Conservation (phyloP, 2,329 filamentous ascomycete genomes). For the Apiospora hydei region DNA sequence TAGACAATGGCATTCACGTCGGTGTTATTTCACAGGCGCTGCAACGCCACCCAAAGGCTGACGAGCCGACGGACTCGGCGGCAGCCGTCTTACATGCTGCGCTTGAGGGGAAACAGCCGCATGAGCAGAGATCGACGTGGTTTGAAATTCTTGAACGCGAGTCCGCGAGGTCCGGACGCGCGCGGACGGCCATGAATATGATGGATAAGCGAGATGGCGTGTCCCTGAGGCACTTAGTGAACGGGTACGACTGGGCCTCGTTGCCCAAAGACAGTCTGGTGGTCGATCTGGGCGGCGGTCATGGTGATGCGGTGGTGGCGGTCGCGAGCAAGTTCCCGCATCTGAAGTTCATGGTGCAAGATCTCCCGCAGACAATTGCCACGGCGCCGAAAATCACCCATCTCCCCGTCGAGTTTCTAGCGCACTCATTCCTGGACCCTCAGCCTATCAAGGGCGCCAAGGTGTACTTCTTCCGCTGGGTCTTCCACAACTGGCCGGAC, state of each 20-base stretch:
- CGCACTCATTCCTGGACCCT: constrained; percentile 5
- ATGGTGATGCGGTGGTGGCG: constrained; percentile 38
- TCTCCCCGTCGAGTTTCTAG: constrained; percentile 20
- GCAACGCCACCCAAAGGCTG: constrained; percentile 9
- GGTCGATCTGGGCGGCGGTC: constrained; percentile 40
- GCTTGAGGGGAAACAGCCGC: neutral
- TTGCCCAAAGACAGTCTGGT: constrained; percentile 28
- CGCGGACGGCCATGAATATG: constrained; percentile 33
- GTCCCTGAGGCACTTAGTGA: constrained; percentile 31
- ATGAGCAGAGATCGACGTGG: constrained; percentile 27
- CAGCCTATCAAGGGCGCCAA: constrained; percentile 7
- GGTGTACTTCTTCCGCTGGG: constrained; percentile 18
- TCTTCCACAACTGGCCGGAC: constrained; percentile 22
- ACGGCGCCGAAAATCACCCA: constrained; percentile 19
- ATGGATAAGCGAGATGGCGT: constrained; percentile 33
- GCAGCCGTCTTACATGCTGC: constrained; percentile 8
- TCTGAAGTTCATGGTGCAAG: constrained; percentile 42
- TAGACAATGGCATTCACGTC: constrained; percentile 19
- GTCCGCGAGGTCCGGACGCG: constrained; percentile 30
- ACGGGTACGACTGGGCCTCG: constrained; percentile 32
- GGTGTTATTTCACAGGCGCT: constrained; percentile 14
- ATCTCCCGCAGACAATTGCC: constrained; percentile 15
- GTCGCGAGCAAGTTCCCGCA: constrained; percentile 36
- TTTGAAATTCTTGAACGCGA: constrained; percentile 30
- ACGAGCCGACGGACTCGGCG: constrained; percentile 17